Evolutionary conservation across 2,329 filamentous ascomycete species (phyloP).

Genomic region (Metarhizium humberi): DNA sequence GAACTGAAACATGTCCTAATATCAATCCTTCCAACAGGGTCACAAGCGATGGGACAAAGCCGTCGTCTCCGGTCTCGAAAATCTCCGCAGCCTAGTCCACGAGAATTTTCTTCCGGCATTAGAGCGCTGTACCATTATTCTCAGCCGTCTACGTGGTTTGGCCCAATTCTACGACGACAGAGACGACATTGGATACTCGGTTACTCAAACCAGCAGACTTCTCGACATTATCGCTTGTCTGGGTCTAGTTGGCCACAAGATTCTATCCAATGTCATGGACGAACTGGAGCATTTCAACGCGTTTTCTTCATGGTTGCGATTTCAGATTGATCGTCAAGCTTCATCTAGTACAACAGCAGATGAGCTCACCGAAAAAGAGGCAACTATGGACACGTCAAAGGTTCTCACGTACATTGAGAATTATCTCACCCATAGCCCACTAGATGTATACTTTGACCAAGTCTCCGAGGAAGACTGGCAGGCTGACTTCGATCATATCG

Average conservation of each 20-base stretch:
- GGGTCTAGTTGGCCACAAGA: constrained; percentile 64
- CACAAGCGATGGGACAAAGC: constrained; percentile 95
- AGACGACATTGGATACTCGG: constrained; percentile 57
- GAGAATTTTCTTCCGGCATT: constrained; percentile 84
- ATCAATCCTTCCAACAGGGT: constrained; percentile 41
- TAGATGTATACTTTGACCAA: constrained; percentile 51
- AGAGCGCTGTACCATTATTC: constrained; percentile 71
- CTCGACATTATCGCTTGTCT: constrained; percentile 67
- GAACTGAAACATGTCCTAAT: constrained; percentile 4
- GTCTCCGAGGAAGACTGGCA: constrained; percentile 41
- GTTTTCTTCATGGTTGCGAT: constrained; percentile 77
- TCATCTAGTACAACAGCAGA: constrained; percentile 52
- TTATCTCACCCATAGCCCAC: constrained; percentile 56
- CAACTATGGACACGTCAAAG: constrained; percentile 61
- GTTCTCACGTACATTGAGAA: constrained; percentile 71
- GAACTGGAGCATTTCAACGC: constrained; percentile 69
- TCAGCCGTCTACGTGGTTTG: constrained; percentile 75
- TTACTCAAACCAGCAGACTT: constrained; percentile 51
- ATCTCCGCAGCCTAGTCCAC: constrained; percentile 68
- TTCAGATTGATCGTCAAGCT: constrained; percentile 71
- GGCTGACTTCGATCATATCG: constrained; percentile 32
- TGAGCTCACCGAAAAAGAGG: constrained; percentile 70
- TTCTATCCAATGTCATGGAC: constrained; percentile 60
- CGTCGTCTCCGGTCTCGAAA: constrained; percentile 67
- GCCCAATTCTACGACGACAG: constrained; percentile 67